A percentile compares a stretch with the other conserved stretches of the same genome.
Evolutionary conservation across 352 stramenopile species (phyloP).

Genomic region (Elongisporangium anandrum): DNA sequence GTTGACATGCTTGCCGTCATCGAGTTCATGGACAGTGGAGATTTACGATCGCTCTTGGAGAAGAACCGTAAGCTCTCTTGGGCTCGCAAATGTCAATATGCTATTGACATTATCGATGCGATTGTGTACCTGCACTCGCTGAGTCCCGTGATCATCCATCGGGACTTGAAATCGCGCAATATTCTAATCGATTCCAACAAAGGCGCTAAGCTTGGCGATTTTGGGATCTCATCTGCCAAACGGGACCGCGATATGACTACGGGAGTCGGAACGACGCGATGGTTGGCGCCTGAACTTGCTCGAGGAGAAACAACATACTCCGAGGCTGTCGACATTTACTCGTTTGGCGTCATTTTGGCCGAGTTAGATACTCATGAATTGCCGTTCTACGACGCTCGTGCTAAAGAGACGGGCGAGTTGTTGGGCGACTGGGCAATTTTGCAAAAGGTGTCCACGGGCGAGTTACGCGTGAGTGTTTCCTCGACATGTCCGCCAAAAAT

Average conservation of each 20-base stretch:
- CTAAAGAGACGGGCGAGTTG: slow-evolving; percentile 19
- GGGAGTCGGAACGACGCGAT: slow-evolving; percentile 55
- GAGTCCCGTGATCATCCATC: slow-evolving; percentile 58
- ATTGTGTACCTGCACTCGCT: slow-evolving; percentile 71
- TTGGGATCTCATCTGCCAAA: slow-evolving; percentile 57
- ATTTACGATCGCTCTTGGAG: slow-evolving; percentile 53
- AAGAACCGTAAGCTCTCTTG: slow-evolving; percentile 20
- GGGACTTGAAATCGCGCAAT: slow-evolving; percentile 73
- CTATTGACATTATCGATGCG: slow-evolving; percentile 57
- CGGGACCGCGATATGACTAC: slow-evolving; percentile 55
- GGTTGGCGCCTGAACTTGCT: slow-evolving; percentile 59
- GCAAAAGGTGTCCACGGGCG: slow-evolving; percentile 41
- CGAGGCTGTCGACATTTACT: slow-evolving; percentile 64
- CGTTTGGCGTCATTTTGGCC: slow-evolving; percentile 62
- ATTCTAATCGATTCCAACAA: slow-evolving; percentile 59
- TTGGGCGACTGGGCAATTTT: slow-evolving; percentile 60
- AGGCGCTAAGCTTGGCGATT: slow-evolving; percentile 61
- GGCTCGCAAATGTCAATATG: slow-evolving; percentile 47
- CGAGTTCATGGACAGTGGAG: slow-evolving; percentile 67
- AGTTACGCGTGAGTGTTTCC: slow-evolving; percentile 35
- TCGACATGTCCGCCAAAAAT: slow-evolving; percentile 39
- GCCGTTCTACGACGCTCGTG: slow-evolving; percentile 44
- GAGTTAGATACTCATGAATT: slow-evolving; percentile 69
- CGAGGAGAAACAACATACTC: slow-evolving; percentile 58
- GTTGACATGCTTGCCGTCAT: slow-evolving; percentile 65